Percentiles rank a stretch among this genome's conserved stretches.
Evolutionary conservation across 2,329 filamentous ascomycete species (phyloP).

Genomic region (Fusarium coffeatum): DNA sequence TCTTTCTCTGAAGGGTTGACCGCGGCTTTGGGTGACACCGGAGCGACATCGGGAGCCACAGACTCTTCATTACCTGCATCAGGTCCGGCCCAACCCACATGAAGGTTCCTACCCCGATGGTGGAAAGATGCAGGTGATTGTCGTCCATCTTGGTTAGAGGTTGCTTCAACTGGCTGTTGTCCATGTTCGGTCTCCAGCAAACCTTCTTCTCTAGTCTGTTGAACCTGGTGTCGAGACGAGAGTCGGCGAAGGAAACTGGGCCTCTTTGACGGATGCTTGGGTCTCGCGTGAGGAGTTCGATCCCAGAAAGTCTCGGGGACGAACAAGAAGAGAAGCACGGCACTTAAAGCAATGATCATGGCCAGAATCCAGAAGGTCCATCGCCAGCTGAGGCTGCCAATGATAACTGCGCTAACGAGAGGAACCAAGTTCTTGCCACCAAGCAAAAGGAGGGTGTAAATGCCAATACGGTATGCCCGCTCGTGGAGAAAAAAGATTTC

Average conservation of each 20-base stretch:
- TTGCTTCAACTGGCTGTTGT: constrained; percentile 66
- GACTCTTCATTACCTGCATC: constrained; percentile 15
- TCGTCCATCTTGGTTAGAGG: constrained; percentile 35
- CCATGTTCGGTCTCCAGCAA: constrained; percentile 35
- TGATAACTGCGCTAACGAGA: constrained; percentile 85
- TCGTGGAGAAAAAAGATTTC: constrained; percentile 98
- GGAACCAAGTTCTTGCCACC: constrained; percentile 93
- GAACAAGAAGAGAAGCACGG: constrained; percentile 83
- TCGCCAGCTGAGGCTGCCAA: constrained; percentile 81
- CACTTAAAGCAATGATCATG: constrained; percentile 79
- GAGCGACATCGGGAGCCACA: background rate
- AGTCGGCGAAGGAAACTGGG: constrained; percentile 61
- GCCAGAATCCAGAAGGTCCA: constrained; percentile 94
- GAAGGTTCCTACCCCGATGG: constrained; percentile 53
- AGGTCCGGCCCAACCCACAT: constrained; percentile 66
- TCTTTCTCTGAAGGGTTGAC: background rate
- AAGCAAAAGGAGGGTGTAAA: constrained; percentile 89
- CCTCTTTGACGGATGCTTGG: constrained; percentile 50
- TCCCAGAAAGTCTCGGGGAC: constrained; percentile 98
- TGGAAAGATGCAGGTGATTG: constrained; percentile 12
- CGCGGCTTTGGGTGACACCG: constrained; percentile 10
- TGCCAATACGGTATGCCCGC: constrained; percentile 89
- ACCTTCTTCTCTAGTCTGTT: constrained; percentile 7
- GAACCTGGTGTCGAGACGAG: constrained; percentile 56
- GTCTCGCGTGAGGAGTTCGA: constrained; percentile 69